These are phyloP conservation scores for Acer yangbiense DNA, from an alignment of 345 rosid species.

Conservation along the genomic window DNA sequence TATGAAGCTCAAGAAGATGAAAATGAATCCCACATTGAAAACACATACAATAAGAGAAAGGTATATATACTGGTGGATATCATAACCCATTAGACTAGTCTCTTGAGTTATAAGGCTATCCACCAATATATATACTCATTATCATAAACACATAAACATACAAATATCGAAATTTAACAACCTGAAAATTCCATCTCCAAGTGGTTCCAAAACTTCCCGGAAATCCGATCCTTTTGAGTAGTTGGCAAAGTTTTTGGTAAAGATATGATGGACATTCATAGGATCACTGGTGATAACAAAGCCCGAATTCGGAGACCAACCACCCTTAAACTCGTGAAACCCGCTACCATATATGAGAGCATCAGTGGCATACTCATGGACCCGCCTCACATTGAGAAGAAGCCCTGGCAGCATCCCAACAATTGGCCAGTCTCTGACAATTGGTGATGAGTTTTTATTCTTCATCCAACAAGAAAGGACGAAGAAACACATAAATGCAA, in stretches of 20 bases:
- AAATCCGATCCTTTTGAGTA: constrained; percentile 14
- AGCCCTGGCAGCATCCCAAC: constrained; percentile 26
- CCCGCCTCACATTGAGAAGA: not conserved
- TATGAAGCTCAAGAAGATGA: too few species aligned
- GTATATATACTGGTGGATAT: too few species aligned
- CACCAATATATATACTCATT: too few species aligned
- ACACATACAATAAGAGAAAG: too few species aligned
- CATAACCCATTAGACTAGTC: too few species aligned
- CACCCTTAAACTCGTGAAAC: constrained; percentile 25
- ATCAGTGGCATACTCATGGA: constrained; percentile 10
- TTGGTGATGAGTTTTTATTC: not conserved
- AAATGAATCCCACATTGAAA: too few species aligned
- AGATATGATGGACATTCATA: constrained; percentile 4
- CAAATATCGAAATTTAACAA: too few species aligned
- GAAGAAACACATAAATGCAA: not conserved
- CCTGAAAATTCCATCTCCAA: constrained; percentile 29
- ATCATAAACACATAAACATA: too few species aligned
- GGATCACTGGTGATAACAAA: constrained; percentile 19
- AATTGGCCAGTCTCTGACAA: constrained; percentile 18
- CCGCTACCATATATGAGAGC: not conserved
- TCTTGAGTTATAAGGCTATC: too few species aligned
- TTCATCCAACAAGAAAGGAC: constrained; percentile 9
- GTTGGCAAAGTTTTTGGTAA: constrained; percentile 23
- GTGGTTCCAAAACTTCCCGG: constrained; percentile 22
- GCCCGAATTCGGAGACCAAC: constrained; percentile 13